These are phyloP conservation scores for Hippophae rhamnoides DNA, from an alignment of 306 rosid genomes.

Conservation along the genomic window DNA sequence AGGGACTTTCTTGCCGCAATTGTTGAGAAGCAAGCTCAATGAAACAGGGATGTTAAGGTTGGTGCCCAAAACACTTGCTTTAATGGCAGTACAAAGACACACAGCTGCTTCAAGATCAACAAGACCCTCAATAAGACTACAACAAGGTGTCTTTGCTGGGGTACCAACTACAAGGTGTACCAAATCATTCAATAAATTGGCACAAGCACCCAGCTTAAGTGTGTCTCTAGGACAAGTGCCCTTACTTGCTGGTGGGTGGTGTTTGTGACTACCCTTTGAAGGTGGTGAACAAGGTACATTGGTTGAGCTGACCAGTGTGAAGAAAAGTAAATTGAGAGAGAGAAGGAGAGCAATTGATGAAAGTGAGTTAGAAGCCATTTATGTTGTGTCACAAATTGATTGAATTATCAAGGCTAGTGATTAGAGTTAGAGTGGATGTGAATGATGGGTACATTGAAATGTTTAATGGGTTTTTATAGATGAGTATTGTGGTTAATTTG, in stretches of 20 bases:
- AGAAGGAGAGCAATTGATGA: slow-evolving; percentile 37
- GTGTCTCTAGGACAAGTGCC: slow-evolving; percentile 46
- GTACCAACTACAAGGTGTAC: slow-evolving; percentile 48
- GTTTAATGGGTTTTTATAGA: too few species aligned
- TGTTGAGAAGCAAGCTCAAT: slow-evolving; percentile 59
- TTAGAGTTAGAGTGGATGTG: too few species aligned
- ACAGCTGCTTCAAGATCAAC: slow-evolving; percentile 76
- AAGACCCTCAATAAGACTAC: slow-evolving; percentile 44
- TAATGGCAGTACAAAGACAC: slow-evolving; percentile 85
- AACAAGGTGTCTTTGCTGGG: slow-evolving; percentile 60
- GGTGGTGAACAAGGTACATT: slow-evolving; percentile 35
- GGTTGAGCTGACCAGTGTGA: slow-evolving; percentile 49
- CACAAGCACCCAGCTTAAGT: slow-evolving; percentile 69
- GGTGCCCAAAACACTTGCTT: slow-evolving; percentile 49
- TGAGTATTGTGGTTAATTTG: too few species aligned
- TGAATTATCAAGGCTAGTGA: too few species aligned
- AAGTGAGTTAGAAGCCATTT: slow-evolving; percentile 52
- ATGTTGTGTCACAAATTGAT: too few species aligned
- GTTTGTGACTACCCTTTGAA: slow-evolving; percentile 15
- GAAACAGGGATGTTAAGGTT: slow-evolving; percentile 50
- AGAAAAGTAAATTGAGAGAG: slow-evolving; percentile 51
- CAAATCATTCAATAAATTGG: slow-evolving; percentile 49
- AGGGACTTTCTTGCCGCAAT: slow-evolving; percentile 56
- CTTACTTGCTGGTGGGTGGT: slow-evolving; percentile 2
- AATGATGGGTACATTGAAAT: too few species aligned